These are phyloP conservation scores for Meira miltonrushii DNA, from an alignment of 1,284 basidiomycete genomes.

Conservation along the genomic window DNA sequence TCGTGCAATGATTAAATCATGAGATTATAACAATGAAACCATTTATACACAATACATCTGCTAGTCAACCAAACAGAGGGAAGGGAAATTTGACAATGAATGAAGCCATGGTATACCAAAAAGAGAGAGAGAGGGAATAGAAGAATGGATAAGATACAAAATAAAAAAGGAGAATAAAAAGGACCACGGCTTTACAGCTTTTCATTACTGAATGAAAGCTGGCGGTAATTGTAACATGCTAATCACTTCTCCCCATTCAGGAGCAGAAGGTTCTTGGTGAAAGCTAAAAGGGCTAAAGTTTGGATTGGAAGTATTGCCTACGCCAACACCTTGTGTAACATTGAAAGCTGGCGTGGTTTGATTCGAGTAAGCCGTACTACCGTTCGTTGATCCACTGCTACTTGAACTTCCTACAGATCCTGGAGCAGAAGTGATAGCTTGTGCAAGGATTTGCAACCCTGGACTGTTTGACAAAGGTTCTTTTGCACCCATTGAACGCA, in stretches of 20 bases:
- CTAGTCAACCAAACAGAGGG: too few relatives aligned
- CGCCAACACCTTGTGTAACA: background rate
- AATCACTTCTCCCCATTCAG: slow-evolving; percentile 32
- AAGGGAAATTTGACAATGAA: too few relatives aligned
- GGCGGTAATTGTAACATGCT: slow-evolving; percentile 36
- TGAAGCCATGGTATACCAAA: background rate
- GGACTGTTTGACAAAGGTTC: background rate
- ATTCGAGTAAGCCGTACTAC: background rate
- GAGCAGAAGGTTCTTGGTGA: slow-evolving; percentile 16
- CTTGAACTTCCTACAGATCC: background rate
- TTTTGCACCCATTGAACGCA: background rate
- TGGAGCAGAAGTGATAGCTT: slow-evolving; percentile 3
- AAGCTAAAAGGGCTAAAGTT: slow-evolving; percentile 32
- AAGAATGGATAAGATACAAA: background rate
- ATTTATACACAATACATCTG: too few relatives aligned
- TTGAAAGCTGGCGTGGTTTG: background rate
- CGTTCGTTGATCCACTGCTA: background rate
- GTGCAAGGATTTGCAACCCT: background rate
- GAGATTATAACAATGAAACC: too few relatives aligned
- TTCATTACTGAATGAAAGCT: slow-evolving; percentile 20
- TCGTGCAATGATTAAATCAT: too few relatives aligned
- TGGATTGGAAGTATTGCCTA: slow-evolving; percentile 6
- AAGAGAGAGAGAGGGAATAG: background rate
- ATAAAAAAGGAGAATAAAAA: background rate
- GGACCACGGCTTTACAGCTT: too few relatives aligned